Base-by-base conservation (phyloP, 257 asterid genomes). In the Fraxinus quadrangulata region DNA sequence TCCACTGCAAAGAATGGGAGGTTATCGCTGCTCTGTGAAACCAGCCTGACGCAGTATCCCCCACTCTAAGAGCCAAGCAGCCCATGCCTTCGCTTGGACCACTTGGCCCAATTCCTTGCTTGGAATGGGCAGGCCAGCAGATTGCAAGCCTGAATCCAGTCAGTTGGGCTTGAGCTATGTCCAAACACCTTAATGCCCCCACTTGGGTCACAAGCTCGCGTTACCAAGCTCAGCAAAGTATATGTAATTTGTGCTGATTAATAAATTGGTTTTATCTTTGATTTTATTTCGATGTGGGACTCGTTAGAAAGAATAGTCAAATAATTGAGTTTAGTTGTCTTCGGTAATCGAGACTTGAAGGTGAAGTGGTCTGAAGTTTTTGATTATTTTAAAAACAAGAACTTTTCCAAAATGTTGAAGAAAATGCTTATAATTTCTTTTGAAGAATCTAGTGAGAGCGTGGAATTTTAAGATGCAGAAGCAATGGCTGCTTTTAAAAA, bases 231-330 rank as follows among this genome's bases (percentile, higher is more conserved):
- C 56, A 2, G 21, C n/a, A 0, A 0, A 0, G 0, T 0, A 4
- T 0, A 0, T 0, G 0, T 0, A 0, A 0, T 11, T 42, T 42
- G 16, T 11, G 49, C 4, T 42, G 49, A 42, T 17, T 16, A 51
- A 51, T 51, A 0, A 19, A 51, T 23, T 51, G 61, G 23, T 51
- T 51, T 51, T 17, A 19, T 16, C 23, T 16, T 51, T 14, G 2
- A 0, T 17, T 0, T 4, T 51, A 5, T 51, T 4, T 51, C 61
- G 61, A 51, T 16, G 61, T 51, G 61, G 61, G 23, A 51, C 23
- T 49, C 21, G 0, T 10, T 5, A 6, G 40, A 6, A 37, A 37
- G 40, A 0, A 37, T 6, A 6, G 40, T 0, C 8, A 6, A 34
- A 34, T 34, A 34, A 34, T 34, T 34, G 39, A 34, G 8, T 5